These are phyloP conservation scores for Xylariaceae sp. DNA, from an alignment of 2,329 filamentous ascomycete genomes.

Conservation along the genomic window DNA sequence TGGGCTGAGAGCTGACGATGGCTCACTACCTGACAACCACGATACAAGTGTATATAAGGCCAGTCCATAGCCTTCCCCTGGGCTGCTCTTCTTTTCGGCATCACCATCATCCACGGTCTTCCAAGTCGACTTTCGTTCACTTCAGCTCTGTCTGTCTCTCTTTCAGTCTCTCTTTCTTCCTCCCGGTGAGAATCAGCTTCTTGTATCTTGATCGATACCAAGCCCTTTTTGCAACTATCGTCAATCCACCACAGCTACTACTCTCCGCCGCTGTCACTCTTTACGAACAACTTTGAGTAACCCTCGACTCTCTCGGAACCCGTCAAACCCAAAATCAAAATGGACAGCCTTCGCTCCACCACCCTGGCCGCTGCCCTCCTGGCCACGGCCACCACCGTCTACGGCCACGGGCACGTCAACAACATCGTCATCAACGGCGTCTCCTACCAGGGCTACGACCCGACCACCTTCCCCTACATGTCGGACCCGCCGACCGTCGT, in stretches of 20 bases:
- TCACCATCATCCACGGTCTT: constrained; percentile 13
- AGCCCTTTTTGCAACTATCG: constrained; percentile 4
- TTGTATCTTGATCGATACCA: constrained; percentile 18
- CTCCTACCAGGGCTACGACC: constrained; percentile 34
- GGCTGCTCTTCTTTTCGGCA: constrained; percentile 1
- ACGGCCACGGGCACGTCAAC: constrained; percentile 34
- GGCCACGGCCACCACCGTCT: constrained; percentile 17
- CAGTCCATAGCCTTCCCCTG: constrained; percentile 1
- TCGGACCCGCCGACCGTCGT: constrained; percentile 28
- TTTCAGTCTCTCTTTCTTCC: constrained; percentile 17
- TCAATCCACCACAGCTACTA: no score
- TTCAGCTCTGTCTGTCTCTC: constrained; percentile 13
- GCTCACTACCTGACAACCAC: no score
- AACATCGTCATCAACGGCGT: constrained; percentile 37
- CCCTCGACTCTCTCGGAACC: constrained; percentile 5
- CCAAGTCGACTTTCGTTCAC: constrained; percentile 14
- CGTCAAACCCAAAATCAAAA: constrained; percentile 8
- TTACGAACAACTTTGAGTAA: constrained; percentile 2
- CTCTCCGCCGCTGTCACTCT: constrained; percentile 1
- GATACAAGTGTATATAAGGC: constrained; percentile 14
- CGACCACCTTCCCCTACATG: constrained; percentile 28
- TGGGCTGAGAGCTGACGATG: not conserved
- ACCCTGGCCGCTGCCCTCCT: constrained; percentile 15
- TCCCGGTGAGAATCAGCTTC: constrained; percentile 21
- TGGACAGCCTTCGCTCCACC: constrained; percentile 15